Evolutionary conservation across 805 yeast genomes (phyloP).

Genomic region (Kuraishia hungarica): DNA sequence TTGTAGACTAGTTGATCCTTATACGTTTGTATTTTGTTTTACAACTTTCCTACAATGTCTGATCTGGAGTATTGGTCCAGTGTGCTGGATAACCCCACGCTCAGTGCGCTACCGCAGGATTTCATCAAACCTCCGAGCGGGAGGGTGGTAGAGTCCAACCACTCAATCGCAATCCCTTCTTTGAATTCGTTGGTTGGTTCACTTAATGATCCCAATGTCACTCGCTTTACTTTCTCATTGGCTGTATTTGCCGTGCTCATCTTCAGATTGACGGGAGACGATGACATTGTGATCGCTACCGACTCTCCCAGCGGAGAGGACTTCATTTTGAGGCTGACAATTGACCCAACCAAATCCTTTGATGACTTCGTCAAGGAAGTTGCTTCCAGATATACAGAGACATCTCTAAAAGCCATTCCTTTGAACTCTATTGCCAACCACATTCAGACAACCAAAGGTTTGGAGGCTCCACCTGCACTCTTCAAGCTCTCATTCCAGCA

Average conservation of each 20-base stretch:
- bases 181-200: constrained; percentile 9
- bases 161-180: constrained; percentile 22
- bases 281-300: constrained; percentile 83
- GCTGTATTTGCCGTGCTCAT: constrained; percentile 64
- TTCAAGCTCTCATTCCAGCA: constrained; percentile 56
- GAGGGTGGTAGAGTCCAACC: constrained; percentile 56
- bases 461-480: constrained; percentile 53
- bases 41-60: not conserved
- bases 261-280: constrained; percentile 85
- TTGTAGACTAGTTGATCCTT: too few species aligned
- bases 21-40: too few species aligned
- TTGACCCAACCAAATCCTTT: constrained; percentile 50
- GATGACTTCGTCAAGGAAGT: constrained; percentile 40
- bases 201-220: constrained; percentile 13
- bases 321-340: constrained; percentile 53
- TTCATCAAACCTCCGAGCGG: constrained; percentile 69
- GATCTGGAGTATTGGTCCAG: constrained; percentile 50
- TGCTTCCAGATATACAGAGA: constrained; percentile 27
- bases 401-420: constrained; percentile 24
- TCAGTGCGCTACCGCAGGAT: constrained; percentile 85
- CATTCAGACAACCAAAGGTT: constrained; percentile 38
- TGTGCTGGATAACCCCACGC: constrained; percentile 67
- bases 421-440: constrained; percentile 48
- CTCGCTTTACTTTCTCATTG: constrained; percentile 43
- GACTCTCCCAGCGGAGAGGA: constrained; percentile 33